These are phyloP conservation scores for Prunus dulcis DNA, from an alignment of 306 rosid species.

Conservation along the genomic window DNA sequence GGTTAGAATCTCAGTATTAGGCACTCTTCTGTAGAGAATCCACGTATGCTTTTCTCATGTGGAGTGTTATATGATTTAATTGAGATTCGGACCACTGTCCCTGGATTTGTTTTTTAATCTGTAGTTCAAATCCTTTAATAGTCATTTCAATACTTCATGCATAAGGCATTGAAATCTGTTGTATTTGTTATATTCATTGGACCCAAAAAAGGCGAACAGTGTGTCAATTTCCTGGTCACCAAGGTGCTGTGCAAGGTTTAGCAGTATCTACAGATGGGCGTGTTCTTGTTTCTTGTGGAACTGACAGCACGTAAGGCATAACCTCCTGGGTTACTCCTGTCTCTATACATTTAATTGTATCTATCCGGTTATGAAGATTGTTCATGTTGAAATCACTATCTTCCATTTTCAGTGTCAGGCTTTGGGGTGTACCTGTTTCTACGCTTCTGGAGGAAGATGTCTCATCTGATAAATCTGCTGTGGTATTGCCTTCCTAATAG, in stretches of 20 bases:
- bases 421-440: conserved; percentile 70
- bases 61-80: neutral
- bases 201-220: conserved; percentile 52
- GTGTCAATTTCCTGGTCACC: conserved; percentile 87
- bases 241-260: conserved; percentile 83
- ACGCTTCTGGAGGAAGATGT: conserved; percentile 40
- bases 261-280: conserved; percentile 75
- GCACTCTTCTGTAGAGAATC: neutral
- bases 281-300: conserved; percentile 85
- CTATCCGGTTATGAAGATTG: neutral
- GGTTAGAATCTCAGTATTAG: neutral
- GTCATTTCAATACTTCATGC: neutral
- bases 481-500: conserved; percentile 38
- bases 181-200: neutral
- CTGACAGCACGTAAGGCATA: conserved; percentile 76
- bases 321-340: neutral
- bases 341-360: neutral
- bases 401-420: conserved; percentile 59
- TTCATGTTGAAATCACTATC: conserved; percentile 7
- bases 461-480: conserved; percentile 35
- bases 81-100: neutral
- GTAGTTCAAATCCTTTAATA: neutral
- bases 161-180: neutral
- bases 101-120: neutral
- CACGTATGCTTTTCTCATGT: neutral